A percentile compares a stretch with the other conserved stretches of the same genome.
These are phyloP conservation scores for Ochromonas danica DNA, from an alignment of 108 stramenopile species.

Conservation along the genomic window DNA sequence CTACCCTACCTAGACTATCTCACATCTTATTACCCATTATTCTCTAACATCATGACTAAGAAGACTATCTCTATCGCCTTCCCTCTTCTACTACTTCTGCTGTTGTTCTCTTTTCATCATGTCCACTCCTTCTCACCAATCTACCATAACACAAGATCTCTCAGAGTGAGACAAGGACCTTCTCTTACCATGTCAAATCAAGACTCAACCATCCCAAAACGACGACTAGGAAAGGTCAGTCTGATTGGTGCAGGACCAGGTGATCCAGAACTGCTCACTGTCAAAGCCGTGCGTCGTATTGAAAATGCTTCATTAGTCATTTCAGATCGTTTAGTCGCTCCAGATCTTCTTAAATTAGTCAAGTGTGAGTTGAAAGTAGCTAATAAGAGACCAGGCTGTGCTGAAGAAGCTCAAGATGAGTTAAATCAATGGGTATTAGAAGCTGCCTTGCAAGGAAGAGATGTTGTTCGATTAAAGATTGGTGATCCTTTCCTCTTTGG, in stretches of 20 bases:
- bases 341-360: constrained; percentile 76
- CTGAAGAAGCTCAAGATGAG: constrained; percentile 84
- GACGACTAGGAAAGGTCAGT: constrained; percentile 50
- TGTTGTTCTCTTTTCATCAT: too few species aligned
- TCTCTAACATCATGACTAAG: too few species aligned
- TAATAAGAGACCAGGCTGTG: constrained; percentile 87
- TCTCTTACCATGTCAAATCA: too few species aligned
- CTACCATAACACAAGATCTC: too few species aligned
- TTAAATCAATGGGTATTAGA: constrained; percentile 84
- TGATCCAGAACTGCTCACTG: constrained; percentile 84
- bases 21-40: too few species aligned
- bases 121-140: too few species aligned
- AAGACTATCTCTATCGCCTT: too few species aligned
- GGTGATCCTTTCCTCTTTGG: constrained; percentile 98
- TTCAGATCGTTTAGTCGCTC: constrained; percentile 83
- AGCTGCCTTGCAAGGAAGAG: constrained; percentile 69
- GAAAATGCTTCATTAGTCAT: constrained; percentile 71
- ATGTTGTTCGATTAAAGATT: constrained; percentile 95
- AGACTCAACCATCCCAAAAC: too few species aligned
- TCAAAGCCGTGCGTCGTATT: constrained; percentile 72
- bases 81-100: too few species aligned
- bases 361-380: constrained; percentile 74
- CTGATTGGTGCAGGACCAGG: constrained; percentile 89
- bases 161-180: too few species aligned
- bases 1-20: too few species aligned